Conservation (phyloP, 345 rosid genomes). For the Crucihimalaya himalaica region DNA sequence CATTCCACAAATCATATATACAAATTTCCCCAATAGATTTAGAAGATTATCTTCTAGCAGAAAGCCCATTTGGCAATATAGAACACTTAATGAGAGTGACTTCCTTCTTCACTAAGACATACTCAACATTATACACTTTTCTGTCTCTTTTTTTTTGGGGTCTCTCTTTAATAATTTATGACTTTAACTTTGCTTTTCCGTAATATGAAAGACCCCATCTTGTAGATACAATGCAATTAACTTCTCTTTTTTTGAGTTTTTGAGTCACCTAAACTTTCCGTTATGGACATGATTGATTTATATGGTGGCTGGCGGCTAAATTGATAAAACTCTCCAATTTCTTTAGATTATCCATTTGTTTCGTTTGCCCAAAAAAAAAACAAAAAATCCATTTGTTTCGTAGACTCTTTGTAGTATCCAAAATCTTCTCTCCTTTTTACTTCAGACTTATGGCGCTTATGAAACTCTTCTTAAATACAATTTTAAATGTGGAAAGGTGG, state of each 20-base stretch:
- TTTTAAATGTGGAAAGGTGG: conserved; percentile 1
- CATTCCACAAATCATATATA: conserved; percentile 8
- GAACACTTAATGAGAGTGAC: conserved; percentile 34
- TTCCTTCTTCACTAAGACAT: conserved; percentile 46
- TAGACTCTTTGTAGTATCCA: conserved; percentile 10
- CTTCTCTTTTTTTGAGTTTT: conserved; percentile 13
- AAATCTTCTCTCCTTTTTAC: neutral
- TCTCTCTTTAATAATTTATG: conserved; percentile 38
- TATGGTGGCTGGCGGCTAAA: conserved; percentile 26
- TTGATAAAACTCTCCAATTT: conserved; percentile 29
- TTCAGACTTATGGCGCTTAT: conserved; percentile 6
- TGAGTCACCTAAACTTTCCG: conserved; percentile 27
- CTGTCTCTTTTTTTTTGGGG: neutral
- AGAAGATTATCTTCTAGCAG: conserved; percentile 12
- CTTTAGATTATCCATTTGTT: conserved; percentile 33
- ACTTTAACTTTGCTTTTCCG: conserved; percentile 34
- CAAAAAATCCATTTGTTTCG: conserved; percentile 24
- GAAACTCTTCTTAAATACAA: conserved; percentile 1
- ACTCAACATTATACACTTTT: conserved; percentile 33
- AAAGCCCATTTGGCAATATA: conserved; percentile 24
- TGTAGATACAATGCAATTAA: conserved; percentile 21
- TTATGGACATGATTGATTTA: conserved; percentile 21
- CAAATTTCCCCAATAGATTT: neutral
- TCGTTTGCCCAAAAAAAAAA: no score
- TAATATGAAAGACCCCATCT: conserved; percentile 22